Conservation (phyloP, 306 rosid genomes). For the Argentina anserina region DNA sequence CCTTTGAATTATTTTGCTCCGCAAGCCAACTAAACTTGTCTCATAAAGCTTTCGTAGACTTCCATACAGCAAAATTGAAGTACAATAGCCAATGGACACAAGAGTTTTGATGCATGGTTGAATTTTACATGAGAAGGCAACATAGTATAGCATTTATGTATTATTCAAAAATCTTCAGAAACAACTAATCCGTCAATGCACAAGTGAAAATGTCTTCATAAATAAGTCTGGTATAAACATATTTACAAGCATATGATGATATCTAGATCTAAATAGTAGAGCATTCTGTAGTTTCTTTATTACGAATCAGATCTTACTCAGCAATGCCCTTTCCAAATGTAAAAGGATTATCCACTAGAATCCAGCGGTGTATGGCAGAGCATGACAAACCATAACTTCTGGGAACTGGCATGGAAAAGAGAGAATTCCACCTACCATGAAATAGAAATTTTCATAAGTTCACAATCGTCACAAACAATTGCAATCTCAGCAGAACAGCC, state of each 20-base stretch:
- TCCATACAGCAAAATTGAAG: neutral
- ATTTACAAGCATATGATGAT: constrained; percentile 22
- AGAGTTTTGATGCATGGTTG: neutral
- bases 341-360: constrained; percentile 34
- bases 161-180: neutral
- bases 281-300: constrained; percentile 36
- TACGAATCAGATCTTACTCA: constrained; percentile 26
- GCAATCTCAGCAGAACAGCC: neutral
- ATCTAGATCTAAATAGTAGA: constrained; percentile 1
- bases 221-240: constrained; percentile 7
- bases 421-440: constrained; percentile 40
- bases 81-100: neutral
- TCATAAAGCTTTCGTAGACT: neutral
- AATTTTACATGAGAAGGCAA: neutral
- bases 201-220: neutral
- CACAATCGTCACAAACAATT: neutral
- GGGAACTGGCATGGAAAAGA: constrained; percentile 24
- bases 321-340: constrained; percentile 31
- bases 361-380: constrained; percentile 11
- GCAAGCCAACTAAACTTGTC: neutral
- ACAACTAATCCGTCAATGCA: neutral
- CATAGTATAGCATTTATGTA: constrained; percentile 1
- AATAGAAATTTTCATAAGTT: constrained; percentile 21
- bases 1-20: neutral
- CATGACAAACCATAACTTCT: constrained; percentile 35